Percentiles rank a stretch among this genome's conserved stretches.
These are phyloP conservation scores for Singerocomus inundabilis DNA, from an alignment of 1,284 basidiomycete species.

Conservation along the genomic window DNA sequence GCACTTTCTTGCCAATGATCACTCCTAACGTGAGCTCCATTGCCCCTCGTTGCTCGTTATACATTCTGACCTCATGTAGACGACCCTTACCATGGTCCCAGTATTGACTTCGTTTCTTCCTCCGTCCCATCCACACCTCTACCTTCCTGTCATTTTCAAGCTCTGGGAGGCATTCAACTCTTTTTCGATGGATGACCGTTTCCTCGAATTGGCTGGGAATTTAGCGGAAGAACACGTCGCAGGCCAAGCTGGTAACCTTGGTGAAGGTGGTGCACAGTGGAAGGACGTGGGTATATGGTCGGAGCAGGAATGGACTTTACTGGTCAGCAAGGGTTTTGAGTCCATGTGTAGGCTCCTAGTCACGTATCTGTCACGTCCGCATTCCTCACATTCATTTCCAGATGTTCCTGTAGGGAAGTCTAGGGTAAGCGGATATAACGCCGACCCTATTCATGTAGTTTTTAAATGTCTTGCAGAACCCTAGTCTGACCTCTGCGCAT, in stretches of 20 bases:
- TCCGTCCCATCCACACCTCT: constrained; percentile 62
- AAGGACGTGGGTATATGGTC: constrained; percentile 89
- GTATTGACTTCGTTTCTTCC: constrained; percentile 79
- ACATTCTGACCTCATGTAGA: constrained; percentile 38
- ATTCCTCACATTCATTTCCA: constrained; percentile 51
- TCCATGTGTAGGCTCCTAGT: constrained; percentile 70
- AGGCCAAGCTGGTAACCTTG: constrained; percentile 52
- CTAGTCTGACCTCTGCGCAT: constrained; percentile 61
- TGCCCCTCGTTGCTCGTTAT: not conserved
- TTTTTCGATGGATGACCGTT: constrained; percentile 75
- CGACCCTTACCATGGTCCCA: constrained; percentile 63
- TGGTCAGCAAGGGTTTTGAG: constrained; percentile 85
- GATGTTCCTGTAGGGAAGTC: constrained; percentile 73
- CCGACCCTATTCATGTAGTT: not conserved
- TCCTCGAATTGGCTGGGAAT: constrained; percentile 79
- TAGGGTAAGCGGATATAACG: constrained; percentile 42
- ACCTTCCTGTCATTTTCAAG: constrained; percentile 73
- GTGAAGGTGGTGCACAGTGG: constrained; percentile 55
- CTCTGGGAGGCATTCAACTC: constrained; percentile 89
- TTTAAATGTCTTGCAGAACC: constrained; percentile 43
- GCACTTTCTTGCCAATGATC: constrained; percentile 60
- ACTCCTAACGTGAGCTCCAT: constrained; percentile 25
- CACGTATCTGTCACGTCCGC: constrained; percentile 15
- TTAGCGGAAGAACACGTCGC: constrained; percentile 79
- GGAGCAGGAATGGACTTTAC: constrained; percentile 79